phyloP scores from a whole-genome alignment of 768 basidiomycete species.

The Chalciporus piperatus region DNA sequence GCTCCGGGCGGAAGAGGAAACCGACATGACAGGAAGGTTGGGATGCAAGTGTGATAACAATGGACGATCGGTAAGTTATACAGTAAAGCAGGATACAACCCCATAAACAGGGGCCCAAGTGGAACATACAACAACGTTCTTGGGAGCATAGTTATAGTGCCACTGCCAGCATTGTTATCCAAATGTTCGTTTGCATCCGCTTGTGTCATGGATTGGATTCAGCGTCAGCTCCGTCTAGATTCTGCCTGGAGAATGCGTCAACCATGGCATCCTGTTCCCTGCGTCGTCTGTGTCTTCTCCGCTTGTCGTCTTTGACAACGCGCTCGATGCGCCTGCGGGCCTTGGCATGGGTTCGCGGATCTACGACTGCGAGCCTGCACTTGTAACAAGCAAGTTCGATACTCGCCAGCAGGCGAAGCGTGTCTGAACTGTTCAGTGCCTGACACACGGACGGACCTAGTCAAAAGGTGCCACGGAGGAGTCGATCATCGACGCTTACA shows the following conservation, averaged over 20 bases:
- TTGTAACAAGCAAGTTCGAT: constrained; percentile 83
- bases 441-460: constrained; percentile 27
- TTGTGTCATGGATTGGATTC: constrained; percentile 24
- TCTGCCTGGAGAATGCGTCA: constrained; percentile 66
- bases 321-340: constrained; percentile 70
- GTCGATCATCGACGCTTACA: constrained; percentile 40
- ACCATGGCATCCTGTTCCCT: constrained; percentile 84
- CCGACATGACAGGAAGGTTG: constrained; percentile 5
- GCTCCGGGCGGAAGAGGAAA: constrained; percentile 4
- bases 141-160: neutral
- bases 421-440: constrained; percentile 83
- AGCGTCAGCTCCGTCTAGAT: constrained; percentile 32
- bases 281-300: constrained; percentile 75
- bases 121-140: constrained; percentile 11
- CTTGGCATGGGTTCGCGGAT: constrained; percentile 65
- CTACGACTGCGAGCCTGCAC: constrained; percentile 64
- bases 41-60: constrained; percentile 15
- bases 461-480: constrained; percentile 8
- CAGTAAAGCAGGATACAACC: constrained; percentile 13
- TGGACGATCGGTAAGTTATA: constrained; percentile 22
- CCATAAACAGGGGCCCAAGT: constrained; percentile 1
- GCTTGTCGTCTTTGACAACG: constrained; percentile 82
- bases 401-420: constrained; percentile 75
- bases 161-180: neutral
- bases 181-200: neutral